Base-by-base conservation (phyloP, 805 yeast species). In the Candida quercuum region DNA sequence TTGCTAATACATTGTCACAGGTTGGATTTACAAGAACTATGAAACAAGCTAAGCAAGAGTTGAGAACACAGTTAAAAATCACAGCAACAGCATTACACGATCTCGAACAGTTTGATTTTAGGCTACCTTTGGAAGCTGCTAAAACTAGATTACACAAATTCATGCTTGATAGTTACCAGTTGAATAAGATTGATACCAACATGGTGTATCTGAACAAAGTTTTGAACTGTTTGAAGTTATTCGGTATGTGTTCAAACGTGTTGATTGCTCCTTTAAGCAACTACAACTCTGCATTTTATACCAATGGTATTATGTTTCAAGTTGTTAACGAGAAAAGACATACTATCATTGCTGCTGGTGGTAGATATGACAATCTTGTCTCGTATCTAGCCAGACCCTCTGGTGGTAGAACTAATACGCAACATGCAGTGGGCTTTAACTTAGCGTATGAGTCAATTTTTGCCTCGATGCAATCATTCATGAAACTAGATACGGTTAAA, bases 261-360 rank as follows among this genome's bases (percentile, higher is more conserved):
- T 71, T 73, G 21, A 64, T 93, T 21, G 76, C 86, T 3, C 99
- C 99, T 0, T 69, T 93, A 58, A 76, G 88, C 51, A 86, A 87
- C 46, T 86, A 86, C 60, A 87, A 87, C 48, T 74, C 81, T 23
- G 72, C 79, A 9, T 91, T 87, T 54, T 93, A 89, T 54, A 66
- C 71, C 27, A 78, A 79, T 14, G 95, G 95, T 0, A 63, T 89
- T 2, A 87, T 93, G 95, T 93, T 91, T 56, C 95, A 87, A 48
- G 86, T 85, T 0, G 74, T 87, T 2, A 74, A 78, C 45, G 83
- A 78, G 43, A 69, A 53, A 56, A 50, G 64, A 66, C 52, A 39
- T 47, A 64, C 56, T 28, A 45, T 81, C 23, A 65, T 93, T 28
- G 93, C 93, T 13, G 91, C 93, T 0, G 99, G 99, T 32, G 99